phyloP scores from a whole-genome alignment of 768 basidiomycete genomes.

The Panaeolus papilionaceus region DNA sequence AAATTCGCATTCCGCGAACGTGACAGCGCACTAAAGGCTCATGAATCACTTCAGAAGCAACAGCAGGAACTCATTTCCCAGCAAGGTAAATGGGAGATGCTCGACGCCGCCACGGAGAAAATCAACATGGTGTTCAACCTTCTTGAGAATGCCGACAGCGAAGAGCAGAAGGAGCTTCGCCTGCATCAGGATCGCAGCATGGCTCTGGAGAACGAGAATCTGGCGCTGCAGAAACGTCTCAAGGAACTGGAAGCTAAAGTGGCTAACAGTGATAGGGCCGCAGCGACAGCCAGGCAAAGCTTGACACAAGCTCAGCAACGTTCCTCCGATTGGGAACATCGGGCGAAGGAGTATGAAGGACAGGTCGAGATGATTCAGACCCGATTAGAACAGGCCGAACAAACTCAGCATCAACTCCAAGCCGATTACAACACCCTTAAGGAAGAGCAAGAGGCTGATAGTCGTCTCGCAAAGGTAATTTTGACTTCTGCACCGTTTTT shows the following conservation, averaged over 20 bases:
- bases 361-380: slow-evolving; percentile 65
- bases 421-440: slow-evolving; percentile 71
- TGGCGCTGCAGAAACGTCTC: slow-evolving; percentile 70
- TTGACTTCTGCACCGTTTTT: neutral
- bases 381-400: slow-evolving; percentile 71
- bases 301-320: slow-evolving; percentile 79
- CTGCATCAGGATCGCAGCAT: slow-evolving; percentile 68
- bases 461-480: slow-evolving; percentile 68
- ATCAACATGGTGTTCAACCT: slow-evolving; percentile 69
- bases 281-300: slow-evolving; percentile 62
- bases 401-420: slow-evolving; percentile 67
- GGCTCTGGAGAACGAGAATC: slow-evolving; percentile 70
- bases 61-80: slow-evolving; percentile 65
- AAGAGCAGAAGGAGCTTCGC: slow-evolving; percentile 75
- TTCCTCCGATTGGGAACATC: slow-evolving; percentile 81
- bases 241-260: slow-evolving; percentile 74
- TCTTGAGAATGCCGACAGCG: slow-evolving; percentile 68
- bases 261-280: slow-evolving; percentile 64
- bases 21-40: slow-evolving; percentile 57
- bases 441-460: slow-evolving; percentile 78
- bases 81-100: slow-evolving; percentile 80
- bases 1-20: slow-evolving; percentile 67
- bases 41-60: slow-evolving; percentile 61
- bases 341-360: slow-evolving; percentile 71
- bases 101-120: slow-evolving; percentile 74